These are phyloP conservation scores for Populus davidiana DNA, from an alignment of 345 rosid species.

Conservation along the genomic window DNA sequence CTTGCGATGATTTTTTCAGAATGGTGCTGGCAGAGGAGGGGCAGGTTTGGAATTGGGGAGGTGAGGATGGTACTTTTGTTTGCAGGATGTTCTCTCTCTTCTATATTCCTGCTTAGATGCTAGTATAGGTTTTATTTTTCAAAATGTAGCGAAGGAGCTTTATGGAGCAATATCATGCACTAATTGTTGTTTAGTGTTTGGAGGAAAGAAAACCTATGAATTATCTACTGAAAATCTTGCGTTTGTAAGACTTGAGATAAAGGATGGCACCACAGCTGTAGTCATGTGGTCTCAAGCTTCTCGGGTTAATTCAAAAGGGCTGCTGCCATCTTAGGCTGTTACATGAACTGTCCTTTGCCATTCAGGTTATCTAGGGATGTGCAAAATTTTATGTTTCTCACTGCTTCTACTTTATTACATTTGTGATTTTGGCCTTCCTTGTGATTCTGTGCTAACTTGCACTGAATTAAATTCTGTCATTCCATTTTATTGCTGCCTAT, in stretches of 20 bases:
- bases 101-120: background rate
- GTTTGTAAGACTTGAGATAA: too few species aligned
- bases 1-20: constrained; percentile 92
- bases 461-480: background rate
- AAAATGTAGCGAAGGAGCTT: background rate
- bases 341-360: background rate
- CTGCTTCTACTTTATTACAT: background rate
- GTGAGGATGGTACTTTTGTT: constrained; percentile 21
- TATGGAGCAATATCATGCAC: background rate
- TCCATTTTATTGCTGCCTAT: background rate
- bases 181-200: background rate
- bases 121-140: background rate
- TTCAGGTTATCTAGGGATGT: background rate
- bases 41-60: constrained; percentile 96
- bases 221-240: too few species aligned
- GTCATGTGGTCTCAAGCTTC: background rate
- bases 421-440: background rate
- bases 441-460: background rate
- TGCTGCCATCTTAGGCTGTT: too few species aligned
- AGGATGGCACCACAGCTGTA: too few species aligned
- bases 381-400: background rate
- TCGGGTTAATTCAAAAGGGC: too few species aligned
- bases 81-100: constrained; percentile 2
- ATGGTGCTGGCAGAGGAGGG: constrained; percentile 69
- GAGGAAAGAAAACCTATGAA: background rate